These are phyloP conservation scores for Backusella psychrophila DNA, from an alignment of 192 early-diverging fungal species.

Conservation along the genomic window DNA sequence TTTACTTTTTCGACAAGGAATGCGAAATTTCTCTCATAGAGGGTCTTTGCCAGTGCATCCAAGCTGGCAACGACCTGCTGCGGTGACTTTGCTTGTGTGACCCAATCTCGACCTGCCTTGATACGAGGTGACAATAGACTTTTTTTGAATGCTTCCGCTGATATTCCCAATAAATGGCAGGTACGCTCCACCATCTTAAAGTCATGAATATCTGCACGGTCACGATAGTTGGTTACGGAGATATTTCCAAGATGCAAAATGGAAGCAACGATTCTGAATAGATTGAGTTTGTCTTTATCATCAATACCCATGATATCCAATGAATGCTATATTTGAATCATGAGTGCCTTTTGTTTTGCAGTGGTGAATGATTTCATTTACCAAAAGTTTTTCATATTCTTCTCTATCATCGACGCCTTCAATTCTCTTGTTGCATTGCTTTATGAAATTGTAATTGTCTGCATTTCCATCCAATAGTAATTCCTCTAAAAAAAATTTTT, in stretches of 20 bases:
- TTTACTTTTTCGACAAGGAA: slow-evolving; percentile 89
- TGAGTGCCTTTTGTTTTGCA: background rate
- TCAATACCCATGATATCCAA: slow-evolving; percentile 83
- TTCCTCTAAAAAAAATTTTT: background rate
- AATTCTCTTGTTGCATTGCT: slow-evolving; percentile 82
- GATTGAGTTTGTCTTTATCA: slow-evolving; percentile 71
- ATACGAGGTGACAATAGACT: slow-evolving; percentile 86
- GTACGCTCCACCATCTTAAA: slow-evolving; percentile 79
- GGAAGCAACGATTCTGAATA: slow-evolving; percentile 82
- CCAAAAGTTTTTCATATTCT: slow-evolving; percentile 75
- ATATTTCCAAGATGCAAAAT: slow-evolving; percentile 96
- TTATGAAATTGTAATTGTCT: slow-evolving; percentile 59
- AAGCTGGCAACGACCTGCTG: slow-evolving; percentile 85
- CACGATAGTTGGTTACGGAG: slow-evolving; percentile 68
- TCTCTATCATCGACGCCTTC: slow-evolving; percentile 89
- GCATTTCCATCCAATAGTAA: slow-evolving; percentile 15
- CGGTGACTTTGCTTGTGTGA: slow-evolving; percentile 83
- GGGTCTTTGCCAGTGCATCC: slow-evolving; percentile 85
- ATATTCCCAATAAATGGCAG: slow-evolving; percentile 93
- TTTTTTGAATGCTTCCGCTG: slow-evolving; percentile 82
- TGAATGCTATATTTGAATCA: slow-evolving; percentile 56
- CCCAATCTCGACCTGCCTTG: slow-evolving; percentile 96
- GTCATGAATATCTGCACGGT: slow-evolving; percentile 83
- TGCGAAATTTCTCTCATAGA: slow-evolving; percentile 98
- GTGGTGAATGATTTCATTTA: slow-evolving; percentile 25